A percentile compares a stretch with the other conserved stretches of the same genome.
These are phyloP conservation scores for Fallopia convolvulus DNA, from an alignment of 148 eudicot species.

Conservation along the genomic window DNA sequence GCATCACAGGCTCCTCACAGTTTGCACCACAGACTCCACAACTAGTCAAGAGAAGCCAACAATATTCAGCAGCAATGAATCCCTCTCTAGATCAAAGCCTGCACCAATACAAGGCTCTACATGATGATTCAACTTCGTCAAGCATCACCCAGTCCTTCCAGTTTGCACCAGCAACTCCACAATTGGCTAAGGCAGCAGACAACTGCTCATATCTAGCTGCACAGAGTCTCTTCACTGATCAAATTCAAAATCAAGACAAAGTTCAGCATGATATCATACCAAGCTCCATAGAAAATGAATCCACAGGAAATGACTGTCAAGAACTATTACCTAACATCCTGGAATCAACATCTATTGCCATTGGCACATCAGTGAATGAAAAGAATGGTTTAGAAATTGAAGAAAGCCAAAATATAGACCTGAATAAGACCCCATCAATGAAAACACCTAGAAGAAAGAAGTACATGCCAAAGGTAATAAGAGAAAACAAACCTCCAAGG, in stretches of 20 bases:
- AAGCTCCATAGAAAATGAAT: slow-evolving; percentile 17
- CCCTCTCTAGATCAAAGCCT: not conserved
- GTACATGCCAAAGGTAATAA: slow-evolving; percentile 54
- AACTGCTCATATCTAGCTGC: slow-evolving; percentile 16
- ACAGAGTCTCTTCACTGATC: slow-evolving; percentile 20
- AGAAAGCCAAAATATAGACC: slow-evolving; percentile 28
- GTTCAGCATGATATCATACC: slow-evolving; percentile 22
- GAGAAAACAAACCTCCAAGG: slow-evolving; percentile 50
- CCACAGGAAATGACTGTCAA: slow-evolving; percentile 15
- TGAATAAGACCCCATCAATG: slow-evolving; percentile 44
- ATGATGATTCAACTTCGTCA: not conserved
- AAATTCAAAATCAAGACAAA: slow-evolving; percentile 27
- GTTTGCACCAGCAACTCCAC: slow-evolving; percentile 50
- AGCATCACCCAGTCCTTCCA: slow-evolving; percentile 24
- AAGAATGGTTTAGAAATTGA: slow-evolving; percentile 18
- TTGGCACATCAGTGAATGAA: slow-evolving; percentile 19
- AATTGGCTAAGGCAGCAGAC: slow-evolving; percentile 26
- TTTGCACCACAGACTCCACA: slow-evolving; percentile 52
- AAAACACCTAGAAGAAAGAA: slow-evolving; percentile 55
- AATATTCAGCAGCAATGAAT: not conserved
- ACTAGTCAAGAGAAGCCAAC: slow-evolving; percentile 16
- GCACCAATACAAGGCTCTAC: slow-evolving; percentile 1
- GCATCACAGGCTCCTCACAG: slow-evolving; percentile 23
- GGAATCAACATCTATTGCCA: slow-evolving; percentile 26
- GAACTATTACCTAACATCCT: slow-evolving; percentile 21